Evolutionary conservation across 2,329 filamentous ascomycete species (phyloP).

Genomic region (Lachnum nothofagi): DNA sequence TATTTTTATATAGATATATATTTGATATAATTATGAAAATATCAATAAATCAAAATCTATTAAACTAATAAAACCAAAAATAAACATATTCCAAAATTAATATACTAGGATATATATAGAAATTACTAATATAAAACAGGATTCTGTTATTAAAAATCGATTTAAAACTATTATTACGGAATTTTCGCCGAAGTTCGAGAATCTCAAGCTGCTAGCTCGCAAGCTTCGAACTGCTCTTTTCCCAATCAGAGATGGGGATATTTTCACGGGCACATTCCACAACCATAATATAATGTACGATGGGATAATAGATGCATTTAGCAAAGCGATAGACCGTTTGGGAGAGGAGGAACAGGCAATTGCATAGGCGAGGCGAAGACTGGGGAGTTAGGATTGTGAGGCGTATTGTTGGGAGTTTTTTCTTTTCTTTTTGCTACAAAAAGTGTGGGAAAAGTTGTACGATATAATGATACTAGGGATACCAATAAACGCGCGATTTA

Average conservation of each 20-base stretch:
- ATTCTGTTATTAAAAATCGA: constrained; percentile 15
- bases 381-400: too few species aligned
- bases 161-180: constrained; percentile 27
- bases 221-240: constrained; percentile 16
- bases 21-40: too few species aligned
- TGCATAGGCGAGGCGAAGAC: too few species aligned
- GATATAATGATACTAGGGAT: not conserved
- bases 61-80: too few species aligned
- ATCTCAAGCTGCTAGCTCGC: constrained; percentile 17
- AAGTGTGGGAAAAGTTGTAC: not conserved
- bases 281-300: constrained; percentile 10
- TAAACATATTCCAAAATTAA: too few species aligned
- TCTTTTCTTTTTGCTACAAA: too few species aligned
- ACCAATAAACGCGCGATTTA: not conserved
- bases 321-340: not conserved
- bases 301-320: not conserved
- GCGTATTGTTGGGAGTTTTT: too few species aligned
- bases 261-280: constrained; percentile 20
- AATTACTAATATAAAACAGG: constrained; percentile 23
- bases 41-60: too few species aligned
- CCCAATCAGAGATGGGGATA: constrained; percentile 22
- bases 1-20: too few species aligned
- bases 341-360: not conserved
- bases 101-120: constrained; percentile 28
- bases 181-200: constrained; percentile 27